Base-by-base conservation (phyloP, 352 stramenopile species). In the Phytopythium montanum region DNA sequence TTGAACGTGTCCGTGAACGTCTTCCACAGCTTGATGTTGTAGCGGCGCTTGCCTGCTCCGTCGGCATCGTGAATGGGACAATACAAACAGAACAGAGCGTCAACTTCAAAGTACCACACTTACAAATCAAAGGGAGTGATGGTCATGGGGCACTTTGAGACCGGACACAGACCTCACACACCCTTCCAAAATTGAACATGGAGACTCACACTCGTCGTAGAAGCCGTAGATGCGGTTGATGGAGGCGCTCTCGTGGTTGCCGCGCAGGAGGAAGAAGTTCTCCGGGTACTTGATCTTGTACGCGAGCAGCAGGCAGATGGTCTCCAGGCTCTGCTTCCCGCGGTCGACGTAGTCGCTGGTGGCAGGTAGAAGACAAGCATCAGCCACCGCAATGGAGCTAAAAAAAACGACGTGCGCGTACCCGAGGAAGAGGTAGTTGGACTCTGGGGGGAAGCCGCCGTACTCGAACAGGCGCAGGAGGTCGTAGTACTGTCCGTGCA, bases 21-120 rank as follows among this genome's bases (percentile, higher is more conserved):
- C 69, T 99, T 99, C 97, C 97, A 99, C n/a, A 99, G 88, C 59
- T 98, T 99, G 28, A 96, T 97, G 65, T 97, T 97, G 75, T 90
- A 90, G 68, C 89, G 74, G 53, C 45, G 45, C 45, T 52, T 52
- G 21, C 45, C 45, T 52, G 45, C 13, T 31, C 18, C 2, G 44
- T 33, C 44, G 5, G 25, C 10, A n/a, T 10, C 19, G n/a, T 19
- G 23, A 31, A n/a, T 34, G 45, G 9, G 45, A 28, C 45, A 52
- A 14, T 52, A 34, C 28, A 52, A 19, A 19, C 8, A 16, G 45
- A 25, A 52, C 45, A 52, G 25, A 25, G 19, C 5, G 39, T 46
- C 39, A 46, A 46, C 39, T 46, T 46, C 39, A 46, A 46, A n/a
- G 6, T 46, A n/a, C n/a, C 8, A 7, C 3, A 45, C 4, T 1